Percentiles rank a stretch among this genome's conserved stretches.
Evolutionary conservation across 106 monocot species (phyloP).

Genomic region (Platanthera zijinensis): DNA sequence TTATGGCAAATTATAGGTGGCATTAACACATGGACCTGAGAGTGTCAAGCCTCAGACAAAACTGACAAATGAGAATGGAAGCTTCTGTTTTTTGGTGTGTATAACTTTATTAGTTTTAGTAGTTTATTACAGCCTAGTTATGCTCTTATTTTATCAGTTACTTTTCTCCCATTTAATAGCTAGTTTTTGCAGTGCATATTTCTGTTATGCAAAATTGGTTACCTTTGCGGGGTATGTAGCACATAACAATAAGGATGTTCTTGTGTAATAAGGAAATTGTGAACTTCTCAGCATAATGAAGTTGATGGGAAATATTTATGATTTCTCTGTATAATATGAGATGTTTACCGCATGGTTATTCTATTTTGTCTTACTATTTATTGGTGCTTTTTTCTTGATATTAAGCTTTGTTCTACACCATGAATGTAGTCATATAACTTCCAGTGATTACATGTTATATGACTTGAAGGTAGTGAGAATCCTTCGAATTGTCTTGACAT

Average conservation of each 20-base stretch:
- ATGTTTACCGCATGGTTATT: background rate
- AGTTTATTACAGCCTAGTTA: background rate
- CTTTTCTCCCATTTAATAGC: background rate
- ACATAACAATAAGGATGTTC: background rate
- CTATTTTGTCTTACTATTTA: background rate
- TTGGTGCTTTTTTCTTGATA: background rate
- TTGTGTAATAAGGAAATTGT: background rate
- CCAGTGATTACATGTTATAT: background rate
- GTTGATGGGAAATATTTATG: background rate
- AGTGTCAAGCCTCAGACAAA: conserved; percentile 62
- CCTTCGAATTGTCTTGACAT: background rate
- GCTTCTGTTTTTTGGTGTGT: conserved; percentile 86
- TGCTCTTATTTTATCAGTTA: background rate
- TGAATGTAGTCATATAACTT: background rate
- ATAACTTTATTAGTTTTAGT: background rate
- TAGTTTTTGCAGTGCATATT: background rate
- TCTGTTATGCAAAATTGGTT: background rate
- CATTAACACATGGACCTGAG: conserved; percentile 72
- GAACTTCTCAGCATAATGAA: background rate
- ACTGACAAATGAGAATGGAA: conserved; percentile 47
- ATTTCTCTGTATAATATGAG: background rate
- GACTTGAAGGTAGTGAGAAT: background rate
- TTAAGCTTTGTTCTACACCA: background rate
- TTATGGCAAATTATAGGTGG: conserved; percentile 23
- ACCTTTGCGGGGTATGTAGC: background rate